Base-by-base conservation (phyloP, 768 basidiomycete species). In the Calocybe gangraenosa region DNA sequence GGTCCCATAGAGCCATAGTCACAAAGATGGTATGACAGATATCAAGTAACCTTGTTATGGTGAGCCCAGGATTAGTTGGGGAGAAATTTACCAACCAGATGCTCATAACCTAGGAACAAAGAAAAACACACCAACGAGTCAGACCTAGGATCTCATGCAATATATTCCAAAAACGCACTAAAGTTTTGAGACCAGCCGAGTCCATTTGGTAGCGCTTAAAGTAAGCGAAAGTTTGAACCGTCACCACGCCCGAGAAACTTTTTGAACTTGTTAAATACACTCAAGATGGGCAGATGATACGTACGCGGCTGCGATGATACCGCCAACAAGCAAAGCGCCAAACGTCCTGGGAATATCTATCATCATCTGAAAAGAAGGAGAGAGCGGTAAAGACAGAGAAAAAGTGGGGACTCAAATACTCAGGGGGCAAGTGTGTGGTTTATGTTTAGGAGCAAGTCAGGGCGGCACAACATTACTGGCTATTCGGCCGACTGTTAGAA, bases 161-260 rank as follows among this genome's bases (percentile, higher is more conserved):
- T n/a, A n/a, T n/a, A n/a, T n/a, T n/a, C n/a, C n/a, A n/a, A 25
- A 25, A 6, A 48, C 67, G 39, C 40, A 72, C 71, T 51, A 72
- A 53, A 2, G 44, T n/a, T 49, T 68, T 70, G 25, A 68, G 41
- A 3, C 43, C 35, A 5, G 22, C 18, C 2, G 53, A 32, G 49
- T 75, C 73, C 1, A 38, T 44, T 9, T 63, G 58, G 48, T 69
- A 74, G 25, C 55, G 48, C 53, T 65, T 69, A 54, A 66, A 69
- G 56, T 74, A 75, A 2, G 58, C 56, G 32, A 69, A 58, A 9
- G 61, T 57, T 55, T 75, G 72, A 6, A 68, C 57, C 1, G 56
- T 58, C 2, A 74, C 69, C 11, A 71, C 50, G 5, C 73, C 73
- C 7, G 69, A 67, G 46, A 75, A 65, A 7, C 71, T 73, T 36